Percentiles rank a stretch among this genome's conserved stretches.
Evolutionary conservation across 805 yeast genomes (phyloP).

Genomic region (Candida stauntonica): DNA sequence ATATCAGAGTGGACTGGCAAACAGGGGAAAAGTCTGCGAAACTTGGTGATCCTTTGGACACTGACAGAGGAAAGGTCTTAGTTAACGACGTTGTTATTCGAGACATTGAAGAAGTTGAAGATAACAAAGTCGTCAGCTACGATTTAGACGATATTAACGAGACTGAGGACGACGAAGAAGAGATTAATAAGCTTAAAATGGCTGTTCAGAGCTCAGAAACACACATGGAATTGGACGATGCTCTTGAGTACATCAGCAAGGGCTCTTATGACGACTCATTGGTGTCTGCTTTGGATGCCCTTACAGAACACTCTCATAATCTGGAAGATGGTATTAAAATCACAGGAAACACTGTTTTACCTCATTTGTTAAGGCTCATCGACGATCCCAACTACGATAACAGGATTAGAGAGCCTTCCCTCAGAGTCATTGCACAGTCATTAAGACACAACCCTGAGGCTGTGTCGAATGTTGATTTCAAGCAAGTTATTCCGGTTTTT

Average conservation of each 20-base stretch:
- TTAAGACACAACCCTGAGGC: slow-evolving; percentile 74
- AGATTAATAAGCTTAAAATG: slow-evolving; percentile 21
- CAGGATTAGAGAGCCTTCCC: slow-evolving; percentile 43
- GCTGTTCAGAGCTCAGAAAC: slow-evolving; percentile 18
- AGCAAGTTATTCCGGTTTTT: slow-evolving; percentile 9
- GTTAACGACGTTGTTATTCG: slow-evolving; percentile 5
- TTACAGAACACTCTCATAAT: slow-evolving; percentile 65
- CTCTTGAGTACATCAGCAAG: slow-evolving; percentile 6
- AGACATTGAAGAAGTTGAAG: slow-evolving; percentile 13
- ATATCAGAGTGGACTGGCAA: slow-evolving; percentile 66
- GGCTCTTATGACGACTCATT: slow-evolving; percentile 3
- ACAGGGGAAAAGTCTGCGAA: slow-evolving; percentile 70
- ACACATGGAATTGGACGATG: slow-evolving; percentile 20
- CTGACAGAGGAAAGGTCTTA: slow-evolving; percentile 11
- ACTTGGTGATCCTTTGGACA: slow-evolving; percentile 27
- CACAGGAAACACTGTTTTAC: slow-evolving; percentile 24
- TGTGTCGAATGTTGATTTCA: slow-evolving; percentile 31
- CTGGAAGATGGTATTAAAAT: slow-evolving; percentile 55
- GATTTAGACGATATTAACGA: slow-evolving; percentile 10
- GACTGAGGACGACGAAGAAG: slow-evolving; percentile 18
- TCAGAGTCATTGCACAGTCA: slow-evolving; percentile 60
- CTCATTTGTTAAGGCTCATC: slow-evolving; percentile 31
- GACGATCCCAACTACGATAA: slow-evolving; percentile 16
- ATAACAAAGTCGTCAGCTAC: slow-evolving; percentile 14
- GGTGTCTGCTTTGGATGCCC: slow-evolving; percentile 29